Conservation (phyloP, 768 basidiomycete species). For the Ramaria sp. region DNA sequence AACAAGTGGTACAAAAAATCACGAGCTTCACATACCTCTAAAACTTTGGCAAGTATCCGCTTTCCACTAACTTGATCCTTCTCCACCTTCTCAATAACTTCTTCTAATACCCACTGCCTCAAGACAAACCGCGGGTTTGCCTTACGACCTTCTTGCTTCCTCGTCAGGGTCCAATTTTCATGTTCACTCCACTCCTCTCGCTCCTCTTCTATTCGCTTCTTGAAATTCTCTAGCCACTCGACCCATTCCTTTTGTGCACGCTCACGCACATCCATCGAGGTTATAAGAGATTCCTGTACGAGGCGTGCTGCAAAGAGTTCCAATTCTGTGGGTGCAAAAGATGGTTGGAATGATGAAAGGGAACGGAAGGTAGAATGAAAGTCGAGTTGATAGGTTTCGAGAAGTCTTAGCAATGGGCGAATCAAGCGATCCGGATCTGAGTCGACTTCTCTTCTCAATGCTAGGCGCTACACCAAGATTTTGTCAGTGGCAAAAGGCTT, state of each 20-base stretch:
- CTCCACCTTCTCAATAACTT: conserved; percentile 74
- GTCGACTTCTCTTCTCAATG: conserved; percentile 42
- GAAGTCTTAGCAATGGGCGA: conserved; percentile 60
- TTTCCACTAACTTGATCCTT: conserved; percentile 51
- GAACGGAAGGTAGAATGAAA: conserved; percentile 79
- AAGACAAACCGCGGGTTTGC: conserved; percentile 87
- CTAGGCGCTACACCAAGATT: conserved; percentile 49
- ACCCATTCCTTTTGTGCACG: conserved; percentile 42
- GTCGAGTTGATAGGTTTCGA: conserved; percentile 70
- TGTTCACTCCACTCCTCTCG: conserved; percentile 31
- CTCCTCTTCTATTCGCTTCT: conserved; percentile 45
- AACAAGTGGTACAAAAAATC: neutral
- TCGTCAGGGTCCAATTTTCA: conserved; percentile 28
- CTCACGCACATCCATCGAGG: conserved; percentile 13
- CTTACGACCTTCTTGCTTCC: conserved; percentile 37
- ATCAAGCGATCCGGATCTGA: conserved; percentile 53
- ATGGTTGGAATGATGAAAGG: conserved; percentile 52
- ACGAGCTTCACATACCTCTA: conserved; percentile 42
- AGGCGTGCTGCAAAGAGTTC: neutral
- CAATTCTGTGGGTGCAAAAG: conserved; percentile 6
- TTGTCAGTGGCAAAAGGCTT: neutral
- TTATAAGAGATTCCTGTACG: conserved; percentile 10
- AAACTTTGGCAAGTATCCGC: conserved; percentile 63
- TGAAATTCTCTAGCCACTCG: conserved; percentile 56
- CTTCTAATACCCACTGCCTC: conserved; percentile 93